These are phyloP conservation scores for Symmetrospora coprosmae DNA, from an alignment of 768 basidiomycete genomes.

Conservation along the genomic window DNA sequence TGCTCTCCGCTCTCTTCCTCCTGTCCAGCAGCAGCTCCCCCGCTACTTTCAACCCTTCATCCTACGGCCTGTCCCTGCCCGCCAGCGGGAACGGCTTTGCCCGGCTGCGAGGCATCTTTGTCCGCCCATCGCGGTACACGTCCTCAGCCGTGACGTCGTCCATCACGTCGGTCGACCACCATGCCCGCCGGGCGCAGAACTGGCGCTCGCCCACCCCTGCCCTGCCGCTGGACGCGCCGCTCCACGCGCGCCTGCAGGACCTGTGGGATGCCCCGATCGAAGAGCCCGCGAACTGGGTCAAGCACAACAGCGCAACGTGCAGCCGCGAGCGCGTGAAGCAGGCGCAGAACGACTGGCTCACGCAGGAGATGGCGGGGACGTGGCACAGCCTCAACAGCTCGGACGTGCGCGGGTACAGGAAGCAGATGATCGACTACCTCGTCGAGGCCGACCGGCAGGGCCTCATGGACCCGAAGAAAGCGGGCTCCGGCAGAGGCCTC, in stretches of 20 bases:
- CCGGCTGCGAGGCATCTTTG: too few species aligned
- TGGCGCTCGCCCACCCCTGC: slow-evolving; percentile 27
- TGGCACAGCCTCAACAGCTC: slow-evolving; percentile 32
- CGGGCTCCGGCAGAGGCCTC: slow-evolving; percentile 31
- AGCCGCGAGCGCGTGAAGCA: slow-evolving; percentile 1
- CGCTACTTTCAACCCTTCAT: too few species aligned
- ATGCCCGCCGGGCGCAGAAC: neutral
- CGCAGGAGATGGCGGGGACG: slow-evolving; percentile 35
- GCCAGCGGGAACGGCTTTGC: too few species aligned
- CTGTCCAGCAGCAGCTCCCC: too few species aligned
- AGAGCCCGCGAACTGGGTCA: slow-evolving; percentile 36
- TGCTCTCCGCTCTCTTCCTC: too few species aligned
- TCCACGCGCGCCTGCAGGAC: slow-evolving; percentile 35
- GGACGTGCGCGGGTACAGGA: neutral
- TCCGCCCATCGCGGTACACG: too few species aligned
- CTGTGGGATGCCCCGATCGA: slow-evolving; percentile 38
- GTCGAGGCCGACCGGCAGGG: slow-evolving; percentile 12
- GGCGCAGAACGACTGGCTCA: slow-evolving; percentile 28
- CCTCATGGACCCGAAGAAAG: slow-evolving; percentile 16
- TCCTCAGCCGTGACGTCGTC: too few species aligned
- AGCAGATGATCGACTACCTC: slow-evolving; percentile 6
- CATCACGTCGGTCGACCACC: neutral
- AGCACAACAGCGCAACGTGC: slow-evolving; percentile 35
- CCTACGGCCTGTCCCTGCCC: too few species aligned
- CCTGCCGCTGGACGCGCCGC: slow-evolving; percentile 36